Evolutionary conservation across 2,329 filamentous ascomycete genomes (phyloP).

Genomic region (Aspergillus sp.): DNA sequence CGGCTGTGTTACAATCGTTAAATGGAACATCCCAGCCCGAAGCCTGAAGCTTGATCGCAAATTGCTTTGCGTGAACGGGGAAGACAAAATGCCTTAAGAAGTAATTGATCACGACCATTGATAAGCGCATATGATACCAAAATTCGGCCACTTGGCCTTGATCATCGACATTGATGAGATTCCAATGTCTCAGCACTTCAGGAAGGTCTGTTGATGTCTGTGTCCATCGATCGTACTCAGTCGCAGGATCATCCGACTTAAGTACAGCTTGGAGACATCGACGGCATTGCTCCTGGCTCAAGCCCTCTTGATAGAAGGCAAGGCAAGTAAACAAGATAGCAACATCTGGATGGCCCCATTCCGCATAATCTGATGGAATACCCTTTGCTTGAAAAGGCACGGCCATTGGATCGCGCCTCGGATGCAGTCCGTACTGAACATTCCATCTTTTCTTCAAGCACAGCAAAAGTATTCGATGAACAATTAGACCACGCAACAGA

Average conservation of each 20-base stretch:
- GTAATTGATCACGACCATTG: slow-evolving; percentile 58
- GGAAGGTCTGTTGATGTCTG: slow-evolving; percentile 47
- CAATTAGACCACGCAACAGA: slow-evolving; percentile 65
- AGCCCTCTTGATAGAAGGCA: slow-evolving; percentile 66
- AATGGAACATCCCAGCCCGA: slow-evolving; percentile 69
- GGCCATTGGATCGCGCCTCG: slow-evolving; percentile 50
- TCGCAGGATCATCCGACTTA: slow-evolving; percentile 58
- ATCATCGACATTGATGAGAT: slow-evolving; percentile 62
- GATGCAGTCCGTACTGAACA: slow-evolving; percentile 65
- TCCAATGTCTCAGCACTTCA: slow-evolving; percentile 54
- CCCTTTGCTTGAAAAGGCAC: slow-evolving; percentile 71
- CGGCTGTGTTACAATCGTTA: not conserved
- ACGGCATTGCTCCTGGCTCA: slow-evolving; percentile 53
- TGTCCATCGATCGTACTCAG: slow-evolving; percentile 58
- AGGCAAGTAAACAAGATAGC: slow-evolving; percentile 66
- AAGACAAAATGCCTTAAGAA: slow-evolving; percentile 68
- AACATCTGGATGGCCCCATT: slow-evolving; percentile 70
- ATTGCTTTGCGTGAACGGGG: slow-evolving; percentile 65
- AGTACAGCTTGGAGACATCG: slow-evolving; percentile 55
- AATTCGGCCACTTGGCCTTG: slow-evolving; percentile 53
- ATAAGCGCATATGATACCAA: slow-evolving; percentile 54
- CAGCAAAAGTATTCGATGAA: slow-evolving; percentile 61
- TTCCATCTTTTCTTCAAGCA: slow-evolving; percentile 66
- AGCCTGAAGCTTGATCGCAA: slow-evolving; percentile 62
- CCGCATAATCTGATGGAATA: slow-evolving; percentile 61